Conservation (phyloP, 306 rosid genomes). For the Cyamopsis tetragonoloba region DNA sequence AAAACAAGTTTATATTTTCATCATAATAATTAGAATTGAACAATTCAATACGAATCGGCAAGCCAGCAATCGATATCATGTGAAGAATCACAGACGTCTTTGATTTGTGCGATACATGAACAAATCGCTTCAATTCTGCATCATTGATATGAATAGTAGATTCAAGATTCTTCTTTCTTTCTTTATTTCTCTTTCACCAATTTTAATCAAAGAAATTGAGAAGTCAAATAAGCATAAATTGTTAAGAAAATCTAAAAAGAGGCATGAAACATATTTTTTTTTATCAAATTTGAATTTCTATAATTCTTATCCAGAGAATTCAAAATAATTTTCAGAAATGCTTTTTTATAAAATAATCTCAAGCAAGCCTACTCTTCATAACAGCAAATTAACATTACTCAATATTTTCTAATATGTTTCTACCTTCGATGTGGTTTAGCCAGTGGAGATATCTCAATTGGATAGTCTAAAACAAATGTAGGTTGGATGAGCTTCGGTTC, state of each 20-base stretch:
- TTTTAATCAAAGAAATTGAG: neutral
- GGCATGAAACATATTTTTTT: too few species aligned
- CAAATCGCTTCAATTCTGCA: neutral
- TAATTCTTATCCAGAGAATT: too few species aligned
- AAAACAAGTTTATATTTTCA: neutral
- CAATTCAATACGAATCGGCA: neutral
- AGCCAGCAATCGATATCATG: neutral
- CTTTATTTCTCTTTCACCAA: neutral
- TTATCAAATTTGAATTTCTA: too few species aligned
- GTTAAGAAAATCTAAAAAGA: too few species aligned
- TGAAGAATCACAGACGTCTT: neutral
- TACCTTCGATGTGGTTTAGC: slow-evolving; percentile 98
- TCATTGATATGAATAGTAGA: too few species aligned
- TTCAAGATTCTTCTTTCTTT: neutral
- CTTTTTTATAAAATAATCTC: too few species aligned
- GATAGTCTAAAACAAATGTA: slow-evolving; percentile 95
- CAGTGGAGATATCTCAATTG: slow-evolving; percentile 91
- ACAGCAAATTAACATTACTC: slow-evolving; percentile 15
- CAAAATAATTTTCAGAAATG: too few species aligned
- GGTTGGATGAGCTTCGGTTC: slow-evolving; percentile 96
- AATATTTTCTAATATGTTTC: neutral
- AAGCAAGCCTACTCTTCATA: too few species aligned
- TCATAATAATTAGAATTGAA: neutral
- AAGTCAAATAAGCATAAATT: neutral
- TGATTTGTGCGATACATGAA: neutral